Evolutionary conservation across 2,329 filamentous ascomycete genomes (phyloP), one percentile per base, ranked within the genome.

Genomic region (Ophidiomyces ophidiicola): DNA sequence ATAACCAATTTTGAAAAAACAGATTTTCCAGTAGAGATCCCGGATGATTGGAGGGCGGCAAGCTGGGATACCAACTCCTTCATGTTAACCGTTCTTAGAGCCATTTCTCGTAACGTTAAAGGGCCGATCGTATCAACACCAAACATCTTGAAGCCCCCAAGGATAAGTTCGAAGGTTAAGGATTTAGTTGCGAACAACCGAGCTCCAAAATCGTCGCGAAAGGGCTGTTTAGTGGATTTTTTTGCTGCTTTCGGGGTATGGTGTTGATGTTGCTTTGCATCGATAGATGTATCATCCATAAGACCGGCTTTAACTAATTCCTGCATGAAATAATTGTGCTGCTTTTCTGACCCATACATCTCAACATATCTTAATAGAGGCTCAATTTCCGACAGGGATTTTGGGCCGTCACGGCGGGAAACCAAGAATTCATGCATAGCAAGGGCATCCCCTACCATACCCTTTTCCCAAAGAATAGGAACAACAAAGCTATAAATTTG

Each of bases 111-210:
- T 14, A 94, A 56, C 3, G 84, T 81, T 12, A 80, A 63, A 0
- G 85, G 80, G 0, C 86, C 86, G 45, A 94, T 79, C 24, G 68
- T 64, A 33, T 74, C 68, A 4, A 92, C 65, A 2, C 82, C 82
- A 36, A 93, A 72, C 50, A 81, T 74, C 41, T 72, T 68, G 12
- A 90, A 64, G 5, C 82, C 70, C 23, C 72, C 72, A 39, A 92
- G 74, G 18, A 84, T 75, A 47, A 80, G 72, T 41, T 87, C 76
- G 6, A 86, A 66, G 1, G 78, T 74, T 15, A 90, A 70, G 57
- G 82, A 81, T 42, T 69, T 78, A 1, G 78, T 81, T 6, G 86
- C 86, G 55, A 94, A 87, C 63, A 85, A 76, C 46, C 78, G 74
- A n/a, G 86, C 81, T 12, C 82, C 80, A 20, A 92, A 70, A 0